Conservation (phyloP, 164 flowering plant genomes). For the Amborella trichopoda region DNA sequence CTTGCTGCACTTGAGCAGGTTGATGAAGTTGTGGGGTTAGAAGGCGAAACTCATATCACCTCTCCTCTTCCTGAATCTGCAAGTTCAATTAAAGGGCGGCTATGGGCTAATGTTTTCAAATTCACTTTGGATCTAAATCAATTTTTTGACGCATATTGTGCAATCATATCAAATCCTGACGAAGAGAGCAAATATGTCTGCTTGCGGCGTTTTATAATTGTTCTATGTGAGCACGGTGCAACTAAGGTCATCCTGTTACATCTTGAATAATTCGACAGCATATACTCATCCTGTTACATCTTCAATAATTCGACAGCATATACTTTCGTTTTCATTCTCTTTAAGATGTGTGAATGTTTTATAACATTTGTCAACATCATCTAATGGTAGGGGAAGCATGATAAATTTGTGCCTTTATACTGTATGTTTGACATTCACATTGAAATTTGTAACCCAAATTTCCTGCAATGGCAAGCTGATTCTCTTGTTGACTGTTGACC, state of each 20-base stretch:
- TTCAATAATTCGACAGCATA: neutral
- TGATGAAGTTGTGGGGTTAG: constrained; percentile 52
- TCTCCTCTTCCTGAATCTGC: constrained; percentile 40
- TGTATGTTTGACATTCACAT: too few relatives aligned
- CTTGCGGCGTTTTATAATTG: constrained; percentile 84
- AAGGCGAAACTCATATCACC: constrained; percentile 10
- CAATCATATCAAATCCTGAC: constrained; percentile 93
- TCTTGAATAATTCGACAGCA: too few relatives aligned
- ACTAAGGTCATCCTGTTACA: constrained; percentile 42
- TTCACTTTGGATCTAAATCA: constrained; percentile 68
- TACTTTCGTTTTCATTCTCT: neutral
- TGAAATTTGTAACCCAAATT: too few relatives aligned
- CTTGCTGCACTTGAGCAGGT: constrained; percentile 96
- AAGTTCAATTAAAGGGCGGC: constrained; percentile 57
- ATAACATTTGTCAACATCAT: too few relatives aligned
- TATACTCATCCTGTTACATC: too few relatives aligned
- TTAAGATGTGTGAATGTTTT: neutral
- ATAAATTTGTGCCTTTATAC: too few relatives aligned
- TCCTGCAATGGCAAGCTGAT: too few relatives aligned
- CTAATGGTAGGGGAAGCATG: too few relatives aligned
- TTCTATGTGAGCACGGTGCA: constrained; percentile 78
- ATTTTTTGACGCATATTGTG: constrained; percentile 85
- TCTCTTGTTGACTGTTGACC: too few relatives aligned
- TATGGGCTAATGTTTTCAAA: constrained; percentile 95
- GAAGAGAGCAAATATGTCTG: constrained; percentile 85